Percentiles rank a stretch among this genome's conserved stretches.
phyloP scores from a whole-genome alignment of 192 early-diverging fungal genomes.

The Backusella tarrabulga region DNA sequence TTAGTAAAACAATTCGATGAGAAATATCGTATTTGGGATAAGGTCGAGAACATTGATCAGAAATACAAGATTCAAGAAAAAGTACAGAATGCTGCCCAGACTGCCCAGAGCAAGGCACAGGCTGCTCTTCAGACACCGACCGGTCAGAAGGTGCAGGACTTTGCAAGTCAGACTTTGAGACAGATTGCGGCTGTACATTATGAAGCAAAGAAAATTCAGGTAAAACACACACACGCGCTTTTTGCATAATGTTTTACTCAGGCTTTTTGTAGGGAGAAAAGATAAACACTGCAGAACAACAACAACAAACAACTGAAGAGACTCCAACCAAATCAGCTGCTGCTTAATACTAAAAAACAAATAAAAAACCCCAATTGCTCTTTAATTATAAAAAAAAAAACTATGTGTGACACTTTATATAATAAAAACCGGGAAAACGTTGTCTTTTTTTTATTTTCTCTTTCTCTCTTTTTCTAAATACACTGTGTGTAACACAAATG shows the following conservation, averaged over 20 bases:
- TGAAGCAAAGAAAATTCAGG: constrained; percentile 53
- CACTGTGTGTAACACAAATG: too few species aligned
- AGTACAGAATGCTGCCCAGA: constrained; percentile 42
- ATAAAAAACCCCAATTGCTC: too few species aligned
- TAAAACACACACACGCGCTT: not conserved
- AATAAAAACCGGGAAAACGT: too few species aligned
- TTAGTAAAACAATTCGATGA: constrained; percentile 43
- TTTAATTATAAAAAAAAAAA: too few species aligned
- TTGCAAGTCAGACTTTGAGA: constrained; percentile 44
- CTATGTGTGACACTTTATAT: too few species aligned
- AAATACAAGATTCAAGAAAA: constrained; percentile 59
- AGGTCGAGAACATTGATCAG: constrained; percentile 47
- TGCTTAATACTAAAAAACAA: not conserved
- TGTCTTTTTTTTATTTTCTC: too few species aligned
- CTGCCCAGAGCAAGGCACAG: constrained; percentile 40
- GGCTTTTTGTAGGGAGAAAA: not conserved
- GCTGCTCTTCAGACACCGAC: constrained; percentile 50
- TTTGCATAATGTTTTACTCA: not conserved
- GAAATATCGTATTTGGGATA: constrained; percentile 53
- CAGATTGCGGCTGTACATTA: constrained; percentile 53
- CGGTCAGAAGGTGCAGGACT: constrained; percentile 48
- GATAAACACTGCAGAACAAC: not conserved
- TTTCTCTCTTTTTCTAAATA: too few species aligned
- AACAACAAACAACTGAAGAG: not conserved
- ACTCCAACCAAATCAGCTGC: not conserved